phyloP scores from a whole-genome alignment of 2,329 filamentous ascomycete species.

The Ophiostoma sp. region DNA sequence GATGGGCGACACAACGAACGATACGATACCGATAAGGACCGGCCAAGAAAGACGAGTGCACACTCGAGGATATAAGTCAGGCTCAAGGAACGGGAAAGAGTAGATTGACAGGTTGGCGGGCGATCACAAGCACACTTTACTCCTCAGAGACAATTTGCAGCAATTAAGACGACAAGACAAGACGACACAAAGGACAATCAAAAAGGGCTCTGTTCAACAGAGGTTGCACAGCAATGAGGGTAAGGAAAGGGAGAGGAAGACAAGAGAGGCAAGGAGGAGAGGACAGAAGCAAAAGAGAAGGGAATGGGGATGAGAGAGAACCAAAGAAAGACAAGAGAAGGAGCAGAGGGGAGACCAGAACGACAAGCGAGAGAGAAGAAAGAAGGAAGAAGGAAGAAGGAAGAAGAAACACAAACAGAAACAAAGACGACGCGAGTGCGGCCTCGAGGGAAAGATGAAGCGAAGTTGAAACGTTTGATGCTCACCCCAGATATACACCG shows the following conservation, averaged over 20 bases:
- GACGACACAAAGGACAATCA: background rate
- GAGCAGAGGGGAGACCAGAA: background rate
- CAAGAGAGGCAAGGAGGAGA: background rate
- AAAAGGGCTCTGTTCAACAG: conserved; percentile 4
- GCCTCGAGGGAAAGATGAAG: conserved; percentile 19
- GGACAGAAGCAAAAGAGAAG: background rate
- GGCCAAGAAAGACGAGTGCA: background rate
- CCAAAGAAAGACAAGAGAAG: background rate
- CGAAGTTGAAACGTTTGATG: conserved; percentile 25
- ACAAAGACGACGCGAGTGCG: background rate
- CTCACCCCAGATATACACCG: conserved; percentile 10
- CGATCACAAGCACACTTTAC: conserved; percentile 13
- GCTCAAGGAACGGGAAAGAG: background rate
- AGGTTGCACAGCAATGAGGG: conserved; percentile 10
- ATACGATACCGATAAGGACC: background rate
- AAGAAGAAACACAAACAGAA: conserved; percentile 1
- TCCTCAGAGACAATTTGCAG: background rate
- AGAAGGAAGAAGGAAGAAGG: background rate
- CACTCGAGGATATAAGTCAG: background rate
- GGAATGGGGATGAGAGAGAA: background rate
- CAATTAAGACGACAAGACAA: conserved; percentile 3
- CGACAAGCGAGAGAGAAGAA: background rate
- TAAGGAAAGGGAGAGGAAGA: background rate
- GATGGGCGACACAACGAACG: background rate
- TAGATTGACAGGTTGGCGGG: conserved; percentile 7